phyloP scores from a whole-genome alignment of 306 rosid species.

The Quercus suber region DNA sequence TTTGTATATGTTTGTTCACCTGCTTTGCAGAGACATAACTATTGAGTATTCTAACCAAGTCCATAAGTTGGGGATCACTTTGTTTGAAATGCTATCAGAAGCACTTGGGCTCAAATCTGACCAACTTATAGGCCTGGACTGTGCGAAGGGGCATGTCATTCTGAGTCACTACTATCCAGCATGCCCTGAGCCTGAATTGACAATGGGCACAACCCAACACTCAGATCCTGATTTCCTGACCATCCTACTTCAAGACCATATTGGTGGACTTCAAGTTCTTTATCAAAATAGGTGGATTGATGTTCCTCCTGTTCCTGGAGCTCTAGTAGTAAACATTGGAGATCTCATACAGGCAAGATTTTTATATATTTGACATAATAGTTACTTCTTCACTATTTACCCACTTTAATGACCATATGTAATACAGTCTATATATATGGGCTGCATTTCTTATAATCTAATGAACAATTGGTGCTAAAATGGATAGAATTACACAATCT shows the following conservation, averaged over 20 bases:
- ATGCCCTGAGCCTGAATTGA: conserved; percentile 59
- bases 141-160: conserved; percentile 34
- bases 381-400: too few species aligned
- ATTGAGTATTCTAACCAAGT: conserved; percentile 41
- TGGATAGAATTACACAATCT: neutral
- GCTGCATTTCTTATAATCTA: neutral
- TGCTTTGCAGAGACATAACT: conserved; percentile 37
- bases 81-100: conserved; percentile 58
- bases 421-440: too few species aligned
- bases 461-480: neutral
- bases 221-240: conserved; percentile 58
- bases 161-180: conserved; percentile 59
- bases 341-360: conserved; percentile 44
- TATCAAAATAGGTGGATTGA: conserved; percentile 36
- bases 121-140: conserved; percentile 44
- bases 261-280: conserved; percentile 58
- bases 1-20: neutral
- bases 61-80: conserved; percentile 25
- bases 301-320: conserved; percentile 43
- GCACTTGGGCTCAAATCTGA: conserved; percentile 50
- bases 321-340: conserved; percentile 52
- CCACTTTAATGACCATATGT: too few species aligned
- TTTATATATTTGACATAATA: neutral
- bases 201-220: conserved; percentile 43
- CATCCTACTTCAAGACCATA: conserved; percentile 51